These are phyloP conservation scores for Luffa aegyptiaca DNA, from an alignment of 306 rosid species.

Conservation along the genomic window DNA sequence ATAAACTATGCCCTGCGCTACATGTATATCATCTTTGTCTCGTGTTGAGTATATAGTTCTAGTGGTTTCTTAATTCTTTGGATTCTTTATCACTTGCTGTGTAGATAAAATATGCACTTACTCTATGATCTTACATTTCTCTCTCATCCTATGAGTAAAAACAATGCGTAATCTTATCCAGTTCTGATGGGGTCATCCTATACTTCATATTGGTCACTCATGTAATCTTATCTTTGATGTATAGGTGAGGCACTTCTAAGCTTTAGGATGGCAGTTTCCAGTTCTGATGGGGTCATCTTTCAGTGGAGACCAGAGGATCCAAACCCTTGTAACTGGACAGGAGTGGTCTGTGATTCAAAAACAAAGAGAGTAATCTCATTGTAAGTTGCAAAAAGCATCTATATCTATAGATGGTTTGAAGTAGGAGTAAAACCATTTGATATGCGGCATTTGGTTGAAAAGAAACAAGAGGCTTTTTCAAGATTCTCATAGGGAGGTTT, in stretches of 20 bases:
- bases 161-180: not conserved
- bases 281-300: slow-evolving; percentile 59
- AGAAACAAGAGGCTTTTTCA: not conserved
- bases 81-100: not conserved
- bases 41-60: not conserved
- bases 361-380: slow-evolving; percentile 75
- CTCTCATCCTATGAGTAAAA: not conserved
- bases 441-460: not conserved
- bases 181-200: not conserved
- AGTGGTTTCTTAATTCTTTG: not conserved
- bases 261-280: slow-evolving; percentile 58
- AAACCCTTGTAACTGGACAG: slow-evolving; percentile 87
- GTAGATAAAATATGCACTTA: not conserved
- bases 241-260: slow-evolving; percentile 82
- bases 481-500: not conserved
- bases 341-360: slow-evolving; percentile 75
- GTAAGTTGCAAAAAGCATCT: slow-evolving; percentile 38
- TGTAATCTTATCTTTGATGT: slow-evolving; percentile 4
- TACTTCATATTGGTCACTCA: not conserved
- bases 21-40: not conserved
- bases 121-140: not conserved
- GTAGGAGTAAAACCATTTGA: slow-evolving; percentile 3
- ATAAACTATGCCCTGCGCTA: not conserved
- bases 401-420: not conserved
- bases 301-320: slow-evolving; percentile 97